Percentiles rank a stretch among this genome's conserved stretches.
These are phyloP conservation scores for Pseudisothecium myosuroides DNA, from an alignment of 225 moss, liverwort and hornwort genomes.

Conservation along the genomic window DNA sequence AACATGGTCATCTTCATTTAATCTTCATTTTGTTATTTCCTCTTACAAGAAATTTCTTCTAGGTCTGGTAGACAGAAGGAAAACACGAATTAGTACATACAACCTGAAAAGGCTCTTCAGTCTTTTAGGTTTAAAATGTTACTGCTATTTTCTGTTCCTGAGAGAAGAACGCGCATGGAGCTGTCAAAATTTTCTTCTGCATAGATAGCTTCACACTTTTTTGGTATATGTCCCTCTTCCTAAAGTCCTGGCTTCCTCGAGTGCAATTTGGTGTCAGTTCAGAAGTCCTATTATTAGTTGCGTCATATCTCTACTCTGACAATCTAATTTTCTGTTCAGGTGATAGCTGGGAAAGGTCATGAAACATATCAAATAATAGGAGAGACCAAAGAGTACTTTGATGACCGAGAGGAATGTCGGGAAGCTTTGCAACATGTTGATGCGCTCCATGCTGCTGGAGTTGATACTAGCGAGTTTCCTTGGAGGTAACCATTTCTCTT, in stretches of 20 bases:
- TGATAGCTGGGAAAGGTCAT: constrained; percentile 98
- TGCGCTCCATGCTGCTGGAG: constrained; percentile 92
- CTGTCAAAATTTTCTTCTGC: background rate
- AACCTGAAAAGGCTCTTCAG: background rate
- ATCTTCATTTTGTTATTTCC: background rate
- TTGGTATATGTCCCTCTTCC: background rate
- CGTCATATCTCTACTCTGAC: background rate
- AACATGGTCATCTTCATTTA: background rate
- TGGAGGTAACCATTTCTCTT: constrained; percentile 58
- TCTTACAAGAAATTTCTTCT: no score
- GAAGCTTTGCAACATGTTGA: constrained; percentile 96
- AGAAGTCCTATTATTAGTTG: background rate
- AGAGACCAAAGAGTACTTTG: constrained; percentile 75
- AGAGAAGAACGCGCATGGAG: background rate
- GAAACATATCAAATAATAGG: constrained; percentile 92
- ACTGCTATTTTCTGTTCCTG: background rate
- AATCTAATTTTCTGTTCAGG: constrained; percentile 17
- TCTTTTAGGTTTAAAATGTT: background rate
- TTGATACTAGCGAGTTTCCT: constrained; percentile 98
- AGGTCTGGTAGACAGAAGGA: background rate
- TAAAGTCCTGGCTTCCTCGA: background rate
- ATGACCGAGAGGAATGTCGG: constrained; percentile 93
- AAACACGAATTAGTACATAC: background rate
- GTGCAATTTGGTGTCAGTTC: background rate
- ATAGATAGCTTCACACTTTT: background rate